A percentile compares a stretch with the other conserved stretches of the same genome.
These are phyloP conservation scores for Takakia lepidozioides DNA, from an alignment of 225 moss, liverwort and hornwort genomes.

Conservation along the genomic window DNA sequence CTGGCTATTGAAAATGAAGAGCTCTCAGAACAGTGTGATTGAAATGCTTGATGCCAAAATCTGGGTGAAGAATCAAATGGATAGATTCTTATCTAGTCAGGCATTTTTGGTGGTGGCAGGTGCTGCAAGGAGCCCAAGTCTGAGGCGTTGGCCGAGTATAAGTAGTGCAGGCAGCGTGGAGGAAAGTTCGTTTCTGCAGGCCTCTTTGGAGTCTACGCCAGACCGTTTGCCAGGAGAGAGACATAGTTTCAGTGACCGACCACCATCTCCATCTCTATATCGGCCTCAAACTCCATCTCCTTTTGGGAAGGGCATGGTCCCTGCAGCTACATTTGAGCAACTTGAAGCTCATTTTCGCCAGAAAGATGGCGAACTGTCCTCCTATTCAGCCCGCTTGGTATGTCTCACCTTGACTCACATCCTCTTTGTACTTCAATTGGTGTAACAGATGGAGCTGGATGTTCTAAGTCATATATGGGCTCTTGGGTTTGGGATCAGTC, in stretches of 20 bases:
- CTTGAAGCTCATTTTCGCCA: constrained; percentile 83
- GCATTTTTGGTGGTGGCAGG: constrained; percentile 8
- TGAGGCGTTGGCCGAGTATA: constrained; percentile 65
- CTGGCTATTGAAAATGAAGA: too few species aligned
- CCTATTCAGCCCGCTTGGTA: constrained; percentile 92
- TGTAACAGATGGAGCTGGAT: neutral
- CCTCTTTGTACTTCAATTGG: neutral
- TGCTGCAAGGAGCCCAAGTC: constrained; percentile 39
- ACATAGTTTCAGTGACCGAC: constrained; percentile 88
- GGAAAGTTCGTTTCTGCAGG: constrained; percentile 60
- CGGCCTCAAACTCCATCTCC: too few species aligned
- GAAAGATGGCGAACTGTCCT: constrained; percentile 93
- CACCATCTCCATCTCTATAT: constrained; percentile 75
- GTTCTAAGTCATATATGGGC: neutral
- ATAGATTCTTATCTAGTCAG: too few species aligned
- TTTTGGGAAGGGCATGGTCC: constrained; percentile 44
- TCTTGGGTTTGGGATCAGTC: constrained; percentile 1
- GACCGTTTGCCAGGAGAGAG: constrained; percentile 59
- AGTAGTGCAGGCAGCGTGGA: constrained; percentile 85
- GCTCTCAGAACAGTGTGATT: too few species aligned
- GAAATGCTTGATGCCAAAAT: too few species aligned
- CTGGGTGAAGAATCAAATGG: too few species aligned
- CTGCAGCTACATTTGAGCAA: constrained; percentile 64
- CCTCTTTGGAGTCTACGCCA: constrained; percentile 54
- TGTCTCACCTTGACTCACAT: constrained; percentile 10